Evolutionary conservation across 2,329 filamentous ascomycete species (phyloP).

Genomic region (Sporothrix curviconia): DNA sequence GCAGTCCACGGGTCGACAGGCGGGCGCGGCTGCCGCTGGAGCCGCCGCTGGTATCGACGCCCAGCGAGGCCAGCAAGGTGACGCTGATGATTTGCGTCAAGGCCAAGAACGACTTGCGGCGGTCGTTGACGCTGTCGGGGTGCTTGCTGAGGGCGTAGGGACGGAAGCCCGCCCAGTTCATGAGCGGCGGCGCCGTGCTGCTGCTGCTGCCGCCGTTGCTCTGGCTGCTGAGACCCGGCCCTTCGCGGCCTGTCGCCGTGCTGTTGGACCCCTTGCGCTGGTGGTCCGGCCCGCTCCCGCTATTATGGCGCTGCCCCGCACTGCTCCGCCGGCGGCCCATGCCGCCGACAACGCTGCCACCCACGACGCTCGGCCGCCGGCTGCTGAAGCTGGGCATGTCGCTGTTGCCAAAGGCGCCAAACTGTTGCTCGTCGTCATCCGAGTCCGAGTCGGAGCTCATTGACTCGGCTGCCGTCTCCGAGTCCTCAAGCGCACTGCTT

Average conservation of each 20-base stretch:
- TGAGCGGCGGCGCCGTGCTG: slow-evolving; percentile 1
- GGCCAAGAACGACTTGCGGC: slow-evolving; percentile 17
- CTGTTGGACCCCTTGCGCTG: slow-evolving; percentile 9
- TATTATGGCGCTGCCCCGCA: neutral
- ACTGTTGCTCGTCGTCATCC: slow-evolving; percentile 10
- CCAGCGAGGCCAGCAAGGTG: slow-evolving; percentile 9
- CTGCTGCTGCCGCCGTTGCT: too few species aligned
- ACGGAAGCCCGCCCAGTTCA: slow-evolving; percentile 16
- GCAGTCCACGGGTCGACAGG: slow-evolving; percentile 16
- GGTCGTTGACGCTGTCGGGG: slow-evolving; percentile 17
- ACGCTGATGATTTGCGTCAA: slow-evolving; percentile 16
- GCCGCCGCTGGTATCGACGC: slow-evolving; percentile 5
- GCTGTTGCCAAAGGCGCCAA: slow-evolving; percentile 2
- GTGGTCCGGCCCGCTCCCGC: neutral
- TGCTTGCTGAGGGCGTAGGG: slow-evolving; percentile 17
- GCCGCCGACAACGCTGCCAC: neutral
- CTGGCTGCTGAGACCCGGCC: neutral
- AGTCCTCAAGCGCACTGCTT: slow-evolving; percentile 14
- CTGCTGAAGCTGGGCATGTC: slow-evolving; percentile 1
- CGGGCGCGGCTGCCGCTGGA: neutral
- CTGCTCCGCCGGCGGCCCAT: slow-evolving; percentile 12
- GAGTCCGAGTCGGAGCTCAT: slow-evolving; percentile 2
- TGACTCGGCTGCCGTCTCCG: slow-evolving; percentile 14
- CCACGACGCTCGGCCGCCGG: slow-evolving; percentile 2
- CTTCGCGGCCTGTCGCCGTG: neutral